phyloP scores from a whole-genome alignment of 345 rosid genomes.

The Murraya koenigii region DNA sequence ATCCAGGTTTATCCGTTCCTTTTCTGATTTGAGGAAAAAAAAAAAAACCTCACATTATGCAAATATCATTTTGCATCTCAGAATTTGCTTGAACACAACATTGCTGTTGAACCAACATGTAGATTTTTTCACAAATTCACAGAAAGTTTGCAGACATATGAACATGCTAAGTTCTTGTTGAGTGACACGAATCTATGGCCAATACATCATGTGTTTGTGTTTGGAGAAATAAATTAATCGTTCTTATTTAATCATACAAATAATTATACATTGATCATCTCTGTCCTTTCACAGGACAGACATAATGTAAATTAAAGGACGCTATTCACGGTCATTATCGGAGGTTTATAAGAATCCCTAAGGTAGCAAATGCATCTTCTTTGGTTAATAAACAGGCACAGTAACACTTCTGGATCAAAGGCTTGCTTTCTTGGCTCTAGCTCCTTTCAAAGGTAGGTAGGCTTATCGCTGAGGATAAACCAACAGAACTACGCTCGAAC shows the following conservation, averaged over 20 bases:
- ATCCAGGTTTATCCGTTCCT: too few species aligned
- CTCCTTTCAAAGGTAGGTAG: too few species aligned
- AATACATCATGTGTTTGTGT: neutral
- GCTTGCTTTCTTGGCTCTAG: too few species aligned
- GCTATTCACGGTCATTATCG: neutral
- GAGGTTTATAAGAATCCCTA: neutral
- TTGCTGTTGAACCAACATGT: neutral
- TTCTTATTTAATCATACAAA: neutral
- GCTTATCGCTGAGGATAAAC: too few species aligned
- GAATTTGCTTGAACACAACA: neutral
- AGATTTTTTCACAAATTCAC: neutral
- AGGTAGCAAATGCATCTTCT: neutral
- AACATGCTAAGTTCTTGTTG: neutral
- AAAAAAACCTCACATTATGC: too few species aligned
- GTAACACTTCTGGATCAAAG: too few species aligned
- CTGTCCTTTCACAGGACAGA: neutral
- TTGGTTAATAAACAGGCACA: neutral
- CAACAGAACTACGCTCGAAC: too few species aligned
- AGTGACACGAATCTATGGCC: neutral
- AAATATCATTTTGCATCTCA: too few species aligned
- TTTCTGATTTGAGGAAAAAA: too few species aligned
- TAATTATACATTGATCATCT: neutral
- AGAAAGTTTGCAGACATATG: neutral
- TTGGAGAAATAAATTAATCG: neutral
- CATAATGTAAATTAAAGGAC: neutral